A percentile compares a stretch with the other conserved stretches of the same genome.
phyloP scores from a whole-genome alignment of 179 eudicot species.

The Camellia oleifera region DNA sequence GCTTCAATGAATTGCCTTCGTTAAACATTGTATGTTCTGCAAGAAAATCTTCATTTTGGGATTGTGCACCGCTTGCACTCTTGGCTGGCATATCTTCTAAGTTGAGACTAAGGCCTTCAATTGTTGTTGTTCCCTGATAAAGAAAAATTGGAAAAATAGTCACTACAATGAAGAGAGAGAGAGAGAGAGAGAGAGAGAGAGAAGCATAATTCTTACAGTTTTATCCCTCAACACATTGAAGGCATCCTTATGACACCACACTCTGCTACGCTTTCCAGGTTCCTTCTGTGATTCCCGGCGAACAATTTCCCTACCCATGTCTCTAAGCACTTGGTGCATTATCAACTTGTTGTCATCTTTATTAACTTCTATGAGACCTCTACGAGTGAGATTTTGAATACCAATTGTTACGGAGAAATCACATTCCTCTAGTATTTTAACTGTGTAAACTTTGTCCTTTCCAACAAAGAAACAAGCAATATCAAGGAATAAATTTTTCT shows the following conservation, averaged over 20 bases:
- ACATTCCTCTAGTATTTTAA: slow-evolving; percentile 13
- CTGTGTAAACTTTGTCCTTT: slow-evolving; percentile 3
- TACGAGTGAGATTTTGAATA: background rate
- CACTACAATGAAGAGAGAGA: background rate
- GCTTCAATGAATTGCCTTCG: background rate
- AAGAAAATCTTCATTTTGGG: background rate
- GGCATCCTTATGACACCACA: slow-evolving; percentile 11
- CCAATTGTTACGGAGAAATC: slow-evolving; percentile 3
- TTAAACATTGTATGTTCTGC: background rate
- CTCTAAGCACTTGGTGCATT: slow-evolving; percentile 14
- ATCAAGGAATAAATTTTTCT: slow-evolving; percentile 19
- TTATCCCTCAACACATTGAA: background rate
- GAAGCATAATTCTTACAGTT: background rate
- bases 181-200: background rate
- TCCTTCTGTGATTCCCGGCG: background rate
- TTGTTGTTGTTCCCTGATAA: slow-evolving; percentile 7
- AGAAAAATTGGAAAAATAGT: background rate
- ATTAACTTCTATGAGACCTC: background rate
- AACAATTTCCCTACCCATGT: slow-evolving; percentile 19
- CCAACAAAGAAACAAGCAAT: slow-evolving; percentile 22
- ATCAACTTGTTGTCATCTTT: background rate
- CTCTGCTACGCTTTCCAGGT: slow-evolving; percentile 10
- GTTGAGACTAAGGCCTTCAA: slow-evolving; percentile 16
- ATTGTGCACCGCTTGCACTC: background rate
- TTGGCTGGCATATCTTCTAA: background rate